phyloP scores from a whole-genome alignment of 2,329 filamentous ascomycete genomes.

The Monosporascus sp. region DNA sequence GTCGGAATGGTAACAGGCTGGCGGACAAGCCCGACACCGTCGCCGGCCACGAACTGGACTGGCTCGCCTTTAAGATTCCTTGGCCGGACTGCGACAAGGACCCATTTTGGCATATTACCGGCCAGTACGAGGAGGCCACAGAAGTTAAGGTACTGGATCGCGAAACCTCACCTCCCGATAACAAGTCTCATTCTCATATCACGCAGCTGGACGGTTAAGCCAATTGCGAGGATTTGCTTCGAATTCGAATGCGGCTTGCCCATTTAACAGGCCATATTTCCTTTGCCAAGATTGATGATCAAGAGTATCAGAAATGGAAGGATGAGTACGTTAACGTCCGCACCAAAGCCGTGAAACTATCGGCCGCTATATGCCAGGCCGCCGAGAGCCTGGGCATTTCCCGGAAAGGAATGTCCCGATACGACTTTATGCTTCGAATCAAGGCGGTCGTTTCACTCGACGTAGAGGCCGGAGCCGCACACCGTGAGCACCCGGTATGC shows the following conservation, averaged over 20 bases:
- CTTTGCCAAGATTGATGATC: background rate
- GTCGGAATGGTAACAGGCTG: constrained; percentile 8
- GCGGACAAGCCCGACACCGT: constrained; percentile 7
- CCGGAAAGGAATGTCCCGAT: background rate
- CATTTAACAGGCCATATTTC: background rate
- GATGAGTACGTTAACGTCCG: constrained; percentile 10
- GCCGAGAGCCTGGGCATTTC: background rate
- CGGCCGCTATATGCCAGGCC: background rate
- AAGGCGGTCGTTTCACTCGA: background rate
- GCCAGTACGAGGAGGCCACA: background rate
- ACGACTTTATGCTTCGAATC: background rate
- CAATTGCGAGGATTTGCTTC: background rate
- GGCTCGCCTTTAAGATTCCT: constrained; percentile 13
- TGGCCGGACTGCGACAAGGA: too few species aligned
- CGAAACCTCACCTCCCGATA: too few species aligned
- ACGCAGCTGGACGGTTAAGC: too few species aligned
- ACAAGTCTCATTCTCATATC: too few species aligned
- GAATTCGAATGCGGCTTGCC: background rate
- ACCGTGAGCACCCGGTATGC: background rate
- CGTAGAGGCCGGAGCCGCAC: too few species aligned
- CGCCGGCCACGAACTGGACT: constrained; percentile 17
- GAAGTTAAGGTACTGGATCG: background rate
- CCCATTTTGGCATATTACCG: background rate
- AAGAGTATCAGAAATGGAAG: constrained; percentile 6
- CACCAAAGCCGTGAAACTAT: background rate